Percentiles rank a stretch among this genome's conserved stretches.
Evolutionary conservation across 441 rosid genomes (phyloP).

Genomic region (Adansonia grandidieri): DNA sequence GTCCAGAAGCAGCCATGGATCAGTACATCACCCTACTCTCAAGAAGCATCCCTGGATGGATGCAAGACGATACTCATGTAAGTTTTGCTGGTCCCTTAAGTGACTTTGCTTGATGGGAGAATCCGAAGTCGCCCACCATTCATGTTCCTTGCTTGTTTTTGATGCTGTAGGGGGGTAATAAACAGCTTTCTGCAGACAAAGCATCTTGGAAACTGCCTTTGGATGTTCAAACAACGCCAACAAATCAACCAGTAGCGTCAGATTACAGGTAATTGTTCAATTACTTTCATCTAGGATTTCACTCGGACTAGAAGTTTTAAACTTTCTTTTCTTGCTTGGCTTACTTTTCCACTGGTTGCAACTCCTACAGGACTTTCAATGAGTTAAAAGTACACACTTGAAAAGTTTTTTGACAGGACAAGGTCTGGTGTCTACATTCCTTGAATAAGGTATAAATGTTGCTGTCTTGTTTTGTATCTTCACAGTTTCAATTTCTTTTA

Average conservation of each 20-base stretch:
- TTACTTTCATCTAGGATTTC: not conserved
- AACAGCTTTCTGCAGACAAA: slow-evolving; percentile 7
- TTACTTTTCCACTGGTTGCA: not conserved
- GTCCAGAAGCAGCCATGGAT: slow-evolving; percentile 61
- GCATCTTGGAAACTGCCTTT: slow-evolving; percentile 25
- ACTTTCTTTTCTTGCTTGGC: not conserved
- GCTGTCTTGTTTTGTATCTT: not conserved
- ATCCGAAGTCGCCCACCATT: not conserved
- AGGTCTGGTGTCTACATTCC: not conserved
- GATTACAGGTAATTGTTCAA: slow-evolving; percentile 28
- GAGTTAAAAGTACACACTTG: slow-evolving; percentile 12
- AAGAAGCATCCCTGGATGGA: slow-evolving; percentile 41
- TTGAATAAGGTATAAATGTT: slow-evolving; percentile 20
- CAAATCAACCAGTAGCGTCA: slow-evolving; percentile 13
- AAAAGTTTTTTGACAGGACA: slow-evolving; percentile 5
- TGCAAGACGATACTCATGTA: slow-evolving; percentile 33
- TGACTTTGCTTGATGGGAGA: not conserved
- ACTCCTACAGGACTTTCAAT: slow-evolving; percentile 19
- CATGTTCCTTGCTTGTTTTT: slow-evolving; percentile 22
- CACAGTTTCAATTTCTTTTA: not conserved
- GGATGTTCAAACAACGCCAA: slow-evolving; percentile 12
- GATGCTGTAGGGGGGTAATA: slow-evolving; percentile 25
- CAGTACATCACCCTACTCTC: slow-evolving; percentile 49
- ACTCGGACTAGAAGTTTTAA: not conserved
- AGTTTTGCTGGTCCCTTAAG: slow-evolving; percentile 5